These are phyloP conservation scores for Oryza nivara DNA, from an alignment of 176 grass and related monocot species.

Conservation along the genomic window DNA sequence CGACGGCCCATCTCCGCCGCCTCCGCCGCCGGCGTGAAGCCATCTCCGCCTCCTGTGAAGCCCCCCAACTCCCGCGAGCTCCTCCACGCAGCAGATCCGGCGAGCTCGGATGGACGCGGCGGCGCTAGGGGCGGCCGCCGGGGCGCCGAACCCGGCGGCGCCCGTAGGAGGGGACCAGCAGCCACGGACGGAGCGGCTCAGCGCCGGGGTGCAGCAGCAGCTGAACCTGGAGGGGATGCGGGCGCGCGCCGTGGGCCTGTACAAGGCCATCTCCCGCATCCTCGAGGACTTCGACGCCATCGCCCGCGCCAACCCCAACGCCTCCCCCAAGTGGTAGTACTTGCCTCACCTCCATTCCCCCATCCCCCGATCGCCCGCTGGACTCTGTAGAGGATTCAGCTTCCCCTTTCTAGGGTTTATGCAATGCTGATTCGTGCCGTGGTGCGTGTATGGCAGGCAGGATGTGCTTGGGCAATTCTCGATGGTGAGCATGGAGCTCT, in stretches of 20 bases:
- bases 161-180: conserved; percentile 42
- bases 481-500: conserved; percentile 97
- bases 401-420: background rate
- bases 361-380: background rate
- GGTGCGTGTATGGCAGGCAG: conserved; percentile 53
- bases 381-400: conserved; percentile 41
- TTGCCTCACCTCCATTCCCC: background rate
- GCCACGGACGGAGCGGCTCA: conserved; percentile 69
- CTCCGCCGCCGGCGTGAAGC: too few species aligned
- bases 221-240: conserved; percentile 93
- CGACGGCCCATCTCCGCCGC: too few species aligned
- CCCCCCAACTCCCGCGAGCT: too few species aligned
- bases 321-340: conserved; percentile 74
- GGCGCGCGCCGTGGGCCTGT: conserved; percentile 76
- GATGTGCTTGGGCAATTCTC: conserved; percentile 93
- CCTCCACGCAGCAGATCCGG: background rate
- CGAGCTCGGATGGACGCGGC: conserved; percentile 46
- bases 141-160: background rate
- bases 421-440: background rate
- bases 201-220: conserved; percentile 68
- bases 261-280: conserved; percentile 87
- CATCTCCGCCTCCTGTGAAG: too few species aligned
- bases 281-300: conserved; percentile 86
- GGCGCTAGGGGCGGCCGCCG: conserved; percentile 13
- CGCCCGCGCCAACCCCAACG: conserved; percentile 55